Evolutionary conservation across 176 grass and related monocot genomes (phyloP).

Genomic region (Paspalum notatum): DNA sequence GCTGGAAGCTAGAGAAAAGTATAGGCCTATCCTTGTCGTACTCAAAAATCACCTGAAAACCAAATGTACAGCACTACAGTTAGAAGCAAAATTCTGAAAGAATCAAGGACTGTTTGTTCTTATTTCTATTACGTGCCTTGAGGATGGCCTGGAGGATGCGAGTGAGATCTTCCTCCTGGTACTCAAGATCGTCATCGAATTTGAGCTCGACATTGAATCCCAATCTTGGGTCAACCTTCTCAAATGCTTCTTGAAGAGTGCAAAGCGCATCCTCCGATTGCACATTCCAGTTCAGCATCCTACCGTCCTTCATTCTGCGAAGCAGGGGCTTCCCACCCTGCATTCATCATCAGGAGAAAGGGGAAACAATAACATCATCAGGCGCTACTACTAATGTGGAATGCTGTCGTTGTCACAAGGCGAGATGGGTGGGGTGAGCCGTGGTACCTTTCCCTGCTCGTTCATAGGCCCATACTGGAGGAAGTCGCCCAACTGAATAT

Average conservation of each 20-base stretch:
- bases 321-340: conserved; percentile 76
- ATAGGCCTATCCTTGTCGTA: conserved; percentile 71
- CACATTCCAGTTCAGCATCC: conserved; percentile 76
- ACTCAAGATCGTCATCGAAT: conserved; percentile 72
- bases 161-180: conserved; percentile 69
- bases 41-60: conserved; percentile 63
- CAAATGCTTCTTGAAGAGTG: conserved; percentile 78
- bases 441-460: conserved; percentile 60
- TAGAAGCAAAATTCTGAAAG: not conserved
- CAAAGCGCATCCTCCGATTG: conserved; percentile 70
- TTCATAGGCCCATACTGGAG: conserved; percentile 77
- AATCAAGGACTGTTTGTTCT: not conserved
- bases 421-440: not conserved
- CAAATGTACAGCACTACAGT: not conserved
- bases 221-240: conserved; percentile 63
- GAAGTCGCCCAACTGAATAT: conserved; percentile 74
- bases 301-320: conserved; percentile 73
- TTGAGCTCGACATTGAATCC: conserved; percentile 95
- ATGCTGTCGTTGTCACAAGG: not conserved
- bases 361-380: not conserved
- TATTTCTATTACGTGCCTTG: conserved; percentile 30
- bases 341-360: not conserved
- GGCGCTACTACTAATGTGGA: not conserved
- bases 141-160: conserved; percentile 58
- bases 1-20: conserved; percentile 94